These are phyloP conservation scores for Thielaviopsis populi DNA, from an alignment of 2,329 filamentous ascomycete species.

Conservation along the genomic window DNA sequence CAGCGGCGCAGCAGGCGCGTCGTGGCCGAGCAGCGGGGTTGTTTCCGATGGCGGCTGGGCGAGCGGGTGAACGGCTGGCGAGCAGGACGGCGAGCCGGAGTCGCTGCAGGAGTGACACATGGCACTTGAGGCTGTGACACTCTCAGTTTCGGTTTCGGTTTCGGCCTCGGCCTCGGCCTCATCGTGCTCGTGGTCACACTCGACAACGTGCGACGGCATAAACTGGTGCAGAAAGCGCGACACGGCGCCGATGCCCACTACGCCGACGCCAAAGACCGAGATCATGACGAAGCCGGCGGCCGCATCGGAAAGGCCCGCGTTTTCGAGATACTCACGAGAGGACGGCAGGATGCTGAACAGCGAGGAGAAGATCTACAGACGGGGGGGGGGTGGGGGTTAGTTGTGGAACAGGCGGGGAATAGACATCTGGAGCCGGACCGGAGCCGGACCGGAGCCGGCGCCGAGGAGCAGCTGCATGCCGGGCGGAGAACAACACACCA, in stretches of 20 bases:
- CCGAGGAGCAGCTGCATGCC: too few relatives aligned
- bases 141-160: background rate
- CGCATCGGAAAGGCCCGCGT: constrained; percentile 51
- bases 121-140: background rate
- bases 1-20: constrained; percentile 27
- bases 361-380: constrained; percentile 68
- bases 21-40: constrained; percentile 21
- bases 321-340: constrained; percentile 59
- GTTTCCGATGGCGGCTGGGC: background rate
- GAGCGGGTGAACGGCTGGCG: background rate
- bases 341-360: constrained; percentile 88
- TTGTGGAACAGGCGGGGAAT: too few relatives aligned
- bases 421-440: too few relatives aligned
- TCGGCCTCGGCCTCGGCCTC: constrained; percentile 25
- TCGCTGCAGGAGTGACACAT: background rate
- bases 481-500: constrained; percentile 47
- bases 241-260: constrained; percentile 58
- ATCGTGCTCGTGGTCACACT: constrained; percentile 61
- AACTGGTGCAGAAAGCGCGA: constrained; percentile 58
- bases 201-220: constrained; percentile 65
- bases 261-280: constrained; percentile 53
- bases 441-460: too few relatives aligned
- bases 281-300: constrained; percentile 55
- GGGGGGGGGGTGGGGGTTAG: background rate
- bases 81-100: background rate